Conservation (phyloP, 1,139 yeast genomes). For the Trichomonascaceae sp. region DNA sequence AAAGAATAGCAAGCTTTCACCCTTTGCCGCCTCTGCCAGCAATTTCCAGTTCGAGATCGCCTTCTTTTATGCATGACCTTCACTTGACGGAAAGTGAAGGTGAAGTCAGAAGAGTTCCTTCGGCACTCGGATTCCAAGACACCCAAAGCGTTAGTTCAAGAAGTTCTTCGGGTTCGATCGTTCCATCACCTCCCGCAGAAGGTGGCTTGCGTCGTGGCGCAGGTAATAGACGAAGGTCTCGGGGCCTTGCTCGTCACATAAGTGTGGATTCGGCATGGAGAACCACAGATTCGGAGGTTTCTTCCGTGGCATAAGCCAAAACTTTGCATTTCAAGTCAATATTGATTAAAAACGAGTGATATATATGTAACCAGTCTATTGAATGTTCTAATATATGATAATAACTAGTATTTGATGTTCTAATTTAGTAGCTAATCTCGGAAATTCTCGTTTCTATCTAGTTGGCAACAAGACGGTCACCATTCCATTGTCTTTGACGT, state of each 20-base stretch:
- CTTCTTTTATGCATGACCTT: not conserved
- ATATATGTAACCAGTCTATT: too few relatives aligned
- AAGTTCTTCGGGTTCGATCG: not conserved
- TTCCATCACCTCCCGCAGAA: conserved; percentile 1
- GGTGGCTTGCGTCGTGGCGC: conserved; percentile 16
- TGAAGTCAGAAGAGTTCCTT: not conserved
- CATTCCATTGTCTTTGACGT: conserved; percentile 13
- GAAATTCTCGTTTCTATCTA: too few relatives aligned
- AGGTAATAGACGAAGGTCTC: conserved; percentile 17
- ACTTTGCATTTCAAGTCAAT: not conserved
- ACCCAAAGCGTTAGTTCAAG: not conserved
- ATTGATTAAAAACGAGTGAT: not conserved
- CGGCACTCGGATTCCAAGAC: conserved; percentile 6
- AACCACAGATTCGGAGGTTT: conserved; percentile 6
- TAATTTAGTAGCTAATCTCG: too few relatives aligned
- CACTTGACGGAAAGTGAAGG: not conserved
- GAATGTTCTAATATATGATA: not conserved
- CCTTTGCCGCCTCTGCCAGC: not conserved
- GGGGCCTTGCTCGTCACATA: conserved; percentile 8
- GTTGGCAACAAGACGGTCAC: conserved; percentile 11
- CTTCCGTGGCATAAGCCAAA: conserved; percentile 5
- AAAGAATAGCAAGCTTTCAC: not conserved
- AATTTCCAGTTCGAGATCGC: not conserved
- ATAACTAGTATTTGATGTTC: too few relatives aligned
- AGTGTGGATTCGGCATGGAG: conserved; percentile 11